phyloP scores from a whole-genome alignment of 139 green algal genomes.

The Coccomyxa sp. region DNA sequence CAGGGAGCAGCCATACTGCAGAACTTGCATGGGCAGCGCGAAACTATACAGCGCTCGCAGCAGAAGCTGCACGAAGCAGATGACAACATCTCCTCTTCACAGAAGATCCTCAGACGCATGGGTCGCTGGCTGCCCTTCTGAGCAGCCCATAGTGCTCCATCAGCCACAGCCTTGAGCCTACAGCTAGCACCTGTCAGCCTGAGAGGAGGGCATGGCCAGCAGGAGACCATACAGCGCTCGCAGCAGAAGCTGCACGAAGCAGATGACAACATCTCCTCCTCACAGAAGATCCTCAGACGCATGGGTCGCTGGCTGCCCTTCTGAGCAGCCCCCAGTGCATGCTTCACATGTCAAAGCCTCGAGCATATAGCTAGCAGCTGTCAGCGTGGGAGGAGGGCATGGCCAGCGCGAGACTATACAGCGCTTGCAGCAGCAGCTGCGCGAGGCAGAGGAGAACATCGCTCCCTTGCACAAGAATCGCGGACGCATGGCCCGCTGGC shows the following conservation, averaged over 20 bases:
- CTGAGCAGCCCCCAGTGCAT: no score
- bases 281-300: not conserved
- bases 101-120: not conserved
- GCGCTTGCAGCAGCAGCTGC: not conserved
- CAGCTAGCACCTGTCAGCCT: no score
- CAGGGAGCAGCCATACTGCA: not conserved
- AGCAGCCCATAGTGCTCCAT: no score
- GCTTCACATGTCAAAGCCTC: no score
- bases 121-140: not conserved
- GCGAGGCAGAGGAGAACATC: not conserved
- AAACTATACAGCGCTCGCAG: not conserved
- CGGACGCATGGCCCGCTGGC: not conserved
- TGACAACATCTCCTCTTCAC: not conserved
- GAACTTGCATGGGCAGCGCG: not conserved
- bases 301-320: not conserved
- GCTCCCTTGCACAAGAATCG: not conserved
- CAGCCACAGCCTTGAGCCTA: no score
- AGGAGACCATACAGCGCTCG: not conserved
- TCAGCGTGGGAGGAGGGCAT: no score
- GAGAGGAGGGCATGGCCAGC: not conserved
- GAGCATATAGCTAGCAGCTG: no score
- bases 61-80: not conserved
- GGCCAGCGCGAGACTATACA: not conserved
- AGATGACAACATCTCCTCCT: not conserved
- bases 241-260: not conserved